Evolutionary conservation across 2,329 filamentous ascomycete species (phyloP), one percentile per base, ranked within the genome.

Genomic region (Sclerotiophoma versabilis): DNA sequence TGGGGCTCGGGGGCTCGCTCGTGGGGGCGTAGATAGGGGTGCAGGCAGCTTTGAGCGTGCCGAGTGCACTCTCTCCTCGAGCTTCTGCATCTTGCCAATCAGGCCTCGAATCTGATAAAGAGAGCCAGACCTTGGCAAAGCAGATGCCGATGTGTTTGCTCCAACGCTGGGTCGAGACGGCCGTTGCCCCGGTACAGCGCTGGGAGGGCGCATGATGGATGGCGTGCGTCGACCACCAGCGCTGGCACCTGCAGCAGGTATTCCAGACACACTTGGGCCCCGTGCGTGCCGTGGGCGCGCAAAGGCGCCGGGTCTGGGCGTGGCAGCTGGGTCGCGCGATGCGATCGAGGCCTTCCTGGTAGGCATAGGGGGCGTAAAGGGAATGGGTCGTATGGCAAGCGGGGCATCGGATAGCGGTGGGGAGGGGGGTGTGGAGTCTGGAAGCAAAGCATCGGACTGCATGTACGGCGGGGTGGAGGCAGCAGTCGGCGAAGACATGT

Each of bases 11-110:
- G 93, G 92, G n/a, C 92, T 96, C 4, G 84, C 83, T 41, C 88
- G 87, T 15, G 93, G 92, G 4, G 93, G 92, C 0, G 90, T 95
- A 49, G 81, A 83, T 7, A 86, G 83, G 2, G 93, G 91, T 1
- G 89, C 91, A 2, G 95, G 95, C 17, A 99, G 84, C 76, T 95
- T 96, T 32, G 93, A 97, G 64, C 92, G 87, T 15, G 89, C 95
- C 20, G 89, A 92, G 57, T 98, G 92, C 9, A 99, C 93, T 37
- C 95, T 86, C 59, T 95, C 91, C 75, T 98, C 95, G 57, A 99
- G 87, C 63, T 92, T 91, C 76, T 97, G 92, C 92, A 98, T 97
- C 77, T 98, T 95, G 23, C 92, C 93, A 54, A 96, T 96, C 61
- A 99, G 87, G 25, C 89, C 90, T 60, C 93, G 91, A 69, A 99